Conservation (phyloP, 2,329 filamentous ascomycete species). For the Colletotrichum gigasporum region DNA sequence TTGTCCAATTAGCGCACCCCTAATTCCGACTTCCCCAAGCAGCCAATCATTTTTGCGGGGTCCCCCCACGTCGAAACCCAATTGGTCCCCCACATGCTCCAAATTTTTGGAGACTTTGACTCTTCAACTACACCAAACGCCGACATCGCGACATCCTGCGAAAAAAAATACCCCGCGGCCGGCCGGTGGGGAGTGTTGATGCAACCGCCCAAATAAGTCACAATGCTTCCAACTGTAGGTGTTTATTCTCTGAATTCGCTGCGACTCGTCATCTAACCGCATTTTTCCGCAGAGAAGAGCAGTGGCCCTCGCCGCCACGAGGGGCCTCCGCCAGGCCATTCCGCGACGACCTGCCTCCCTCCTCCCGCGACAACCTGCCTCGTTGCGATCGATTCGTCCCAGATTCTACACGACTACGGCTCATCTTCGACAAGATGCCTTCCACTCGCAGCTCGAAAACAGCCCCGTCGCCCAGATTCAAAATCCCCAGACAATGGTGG, state of each 20-base stretch:
- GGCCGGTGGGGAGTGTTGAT: not conserved
- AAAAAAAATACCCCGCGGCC: not conserved
- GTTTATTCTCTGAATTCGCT: not conserved
- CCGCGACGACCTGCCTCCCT: conserved; percentile 48
- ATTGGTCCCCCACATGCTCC: conserved; percentile 14
- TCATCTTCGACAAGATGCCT: conserved; percentile 58
- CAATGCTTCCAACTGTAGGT: conserved; percentile 32
- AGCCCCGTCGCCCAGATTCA: conserved; percentile 44
- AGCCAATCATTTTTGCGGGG: conserved; percentile 9
- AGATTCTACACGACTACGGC: conserved; percentile 20
- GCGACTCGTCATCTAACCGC: not conserved
- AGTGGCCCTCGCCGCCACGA: conserved; percentile 38
- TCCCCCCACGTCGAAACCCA: conserved; percentile 18
- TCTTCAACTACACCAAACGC: not conserved
- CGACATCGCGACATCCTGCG: conserved; percentile 16
- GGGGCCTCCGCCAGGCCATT: conserved; percentile 57
- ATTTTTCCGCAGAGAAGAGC: conserved; percentile 37
- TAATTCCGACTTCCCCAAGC: conserved; percentile 6
- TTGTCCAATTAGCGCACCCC: conserved; percentile 4
- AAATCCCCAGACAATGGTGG: conserved; percentile 81
- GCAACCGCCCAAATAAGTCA: not conserved
- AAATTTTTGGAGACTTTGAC: conserved; percentile 20
- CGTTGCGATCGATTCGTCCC: conserved; percentile 6
- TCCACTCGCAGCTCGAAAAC: conserved; percentile 71
- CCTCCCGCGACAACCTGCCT: conserved; percentile 46